These are phyloP conservation scores for Microbotryum lychnidis-dioicae DNA, from an alignment of 1,284 basidiomycete genomes.

Conservation along the genomic window DNA sequence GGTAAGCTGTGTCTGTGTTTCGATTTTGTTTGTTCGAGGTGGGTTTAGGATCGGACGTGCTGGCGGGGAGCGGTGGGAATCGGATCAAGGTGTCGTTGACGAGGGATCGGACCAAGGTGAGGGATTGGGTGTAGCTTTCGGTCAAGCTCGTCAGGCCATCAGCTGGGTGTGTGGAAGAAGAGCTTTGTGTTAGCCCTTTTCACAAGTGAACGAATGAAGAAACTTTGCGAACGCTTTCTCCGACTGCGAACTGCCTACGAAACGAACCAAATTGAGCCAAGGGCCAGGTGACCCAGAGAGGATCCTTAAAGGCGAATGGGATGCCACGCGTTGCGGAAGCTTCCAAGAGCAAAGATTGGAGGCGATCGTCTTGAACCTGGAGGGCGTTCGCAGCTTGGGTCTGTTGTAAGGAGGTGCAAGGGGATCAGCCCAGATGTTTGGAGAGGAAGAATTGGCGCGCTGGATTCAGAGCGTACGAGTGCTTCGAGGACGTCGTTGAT, in stretches of 20 bases:
- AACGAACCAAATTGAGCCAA: conserved; percentile 31
- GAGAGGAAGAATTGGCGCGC: neutral
- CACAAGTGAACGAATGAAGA: too few relatives aligned
- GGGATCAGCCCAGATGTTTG: neutral
- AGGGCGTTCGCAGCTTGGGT: conserved; percentile 8
- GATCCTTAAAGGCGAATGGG: conserved; percentile 29
- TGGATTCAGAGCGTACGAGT: conserved; percentile 12
- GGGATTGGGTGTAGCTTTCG: conserved; percentile 17
- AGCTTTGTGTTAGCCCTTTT: neutral
- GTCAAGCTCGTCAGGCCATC: conserved; percentile 17
- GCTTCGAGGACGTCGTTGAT: conserved; percentile 20
- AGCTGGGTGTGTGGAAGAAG: neutral
- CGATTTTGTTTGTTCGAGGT: neutral
- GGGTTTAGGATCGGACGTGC: neutral
- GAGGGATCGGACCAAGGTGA: conserved; percentile 20
- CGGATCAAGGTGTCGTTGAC: conserved; percentile 20
- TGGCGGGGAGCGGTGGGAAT: conserved; percentile 5
- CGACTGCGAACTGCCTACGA: neutral
- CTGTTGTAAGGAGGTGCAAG: neutral
- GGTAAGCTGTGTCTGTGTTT: neutral
- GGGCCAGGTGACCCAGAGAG: conserved; percentile 35
- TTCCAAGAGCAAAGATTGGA: conserved; percentile 29
- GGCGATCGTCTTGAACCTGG: conserved; percentile 14
- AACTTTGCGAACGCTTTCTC: neutral
- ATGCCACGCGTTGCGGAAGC: conserved; percentile 25